Conservation (phyloP, 1,284 basidiomycete species). For the Ustilago hordei region DNA sequence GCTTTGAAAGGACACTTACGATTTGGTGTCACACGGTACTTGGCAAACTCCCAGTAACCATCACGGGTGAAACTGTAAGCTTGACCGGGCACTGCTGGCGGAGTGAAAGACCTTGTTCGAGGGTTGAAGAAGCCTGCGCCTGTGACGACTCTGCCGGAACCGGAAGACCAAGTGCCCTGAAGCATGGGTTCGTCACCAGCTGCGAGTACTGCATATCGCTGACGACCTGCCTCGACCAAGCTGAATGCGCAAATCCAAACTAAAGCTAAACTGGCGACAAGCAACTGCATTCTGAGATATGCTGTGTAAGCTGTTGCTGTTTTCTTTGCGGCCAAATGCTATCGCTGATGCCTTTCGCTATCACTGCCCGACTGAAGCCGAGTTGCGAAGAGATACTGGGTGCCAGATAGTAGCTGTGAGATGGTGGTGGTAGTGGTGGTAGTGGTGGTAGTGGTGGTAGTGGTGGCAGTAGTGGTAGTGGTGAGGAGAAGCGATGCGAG, state of each 20-base stretch:
- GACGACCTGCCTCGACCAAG: conserved; percentile 31
- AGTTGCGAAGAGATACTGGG: no score
- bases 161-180: conserved; percentile 65
- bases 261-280: conserved; percentile 22
- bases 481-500: no score
- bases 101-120: conserved; percentile 42
- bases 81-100: conserved; percentile 59
- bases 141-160: conserved; percentile 59
- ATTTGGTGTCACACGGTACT: conserved; percentile 58
- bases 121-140: conserved; percentile 26
- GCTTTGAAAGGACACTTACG: conserved; percentile 37
- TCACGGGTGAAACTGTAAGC: conserved; percentile 68
- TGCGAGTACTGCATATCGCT: conserved; percentile 31
- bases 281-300: conserved; percentile 7
- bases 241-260: conserved; percentile 10
- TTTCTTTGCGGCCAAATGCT: not conserved
- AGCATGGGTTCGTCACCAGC: conserved; percentile 45
- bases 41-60: conserved; percentile 68
- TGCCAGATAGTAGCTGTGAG: no score
- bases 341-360: not conserved
- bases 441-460: no score
- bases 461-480: no score
- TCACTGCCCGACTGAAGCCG: not conserved
- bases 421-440: no score
- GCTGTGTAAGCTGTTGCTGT: not conserved